phyloP scores from a whole-genome alignment of 148 eudicot species.

The Suaeda aralocaspica region DNA sequence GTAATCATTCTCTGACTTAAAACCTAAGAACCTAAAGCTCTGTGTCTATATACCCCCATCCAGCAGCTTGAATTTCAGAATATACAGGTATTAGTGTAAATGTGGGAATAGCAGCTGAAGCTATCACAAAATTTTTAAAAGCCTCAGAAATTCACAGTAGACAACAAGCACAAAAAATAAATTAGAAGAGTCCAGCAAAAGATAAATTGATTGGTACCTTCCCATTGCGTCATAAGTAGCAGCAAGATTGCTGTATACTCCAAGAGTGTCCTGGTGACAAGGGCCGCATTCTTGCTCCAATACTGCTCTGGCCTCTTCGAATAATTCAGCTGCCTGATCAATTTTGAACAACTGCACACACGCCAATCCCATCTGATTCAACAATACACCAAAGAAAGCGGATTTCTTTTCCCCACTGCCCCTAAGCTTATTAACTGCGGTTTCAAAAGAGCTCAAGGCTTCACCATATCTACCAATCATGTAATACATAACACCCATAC shows the following conservation, averaged over 20 bases:
- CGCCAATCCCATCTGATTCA: conserved; percentile 98
- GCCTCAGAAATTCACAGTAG: background rate
- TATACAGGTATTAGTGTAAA: background rate
- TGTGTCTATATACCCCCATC: background rate
- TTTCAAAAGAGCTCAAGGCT: conserved; percentile 64
- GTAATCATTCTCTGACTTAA: background rate
- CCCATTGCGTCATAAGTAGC: conserved; percentile 99
- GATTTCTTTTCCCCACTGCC: conserved; percentile 92
- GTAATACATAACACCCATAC: conserved; percentile 92
- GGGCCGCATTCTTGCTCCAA: conserved; percentile 96
- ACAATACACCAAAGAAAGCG: conserved; percentile 83
- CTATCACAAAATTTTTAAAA: background rate
- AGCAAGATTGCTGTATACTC: conserved; percentile 98
- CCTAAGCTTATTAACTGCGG: conserved; percentile 72
- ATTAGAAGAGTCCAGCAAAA: background rate
- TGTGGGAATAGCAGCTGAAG: background rate
- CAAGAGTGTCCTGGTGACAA: conserved; percentile 92
- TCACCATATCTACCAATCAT: conserved; percentile 77
- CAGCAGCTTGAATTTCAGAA: background rate
- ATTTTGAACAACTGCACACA: conserved; percentile 88
- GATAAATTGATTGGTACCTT: conserved; percentile 43
- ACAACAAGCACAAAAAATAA: conserved; percentile 1
- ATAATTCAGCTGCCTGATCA: conserved; percentile 92
- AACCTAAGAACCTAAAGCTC: no score
- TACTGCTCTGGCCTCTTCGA: conserved; percentile 92